Conservation (phyloP, 441 rosid genomes). For the Adansonia madagascariensis region DNA sequence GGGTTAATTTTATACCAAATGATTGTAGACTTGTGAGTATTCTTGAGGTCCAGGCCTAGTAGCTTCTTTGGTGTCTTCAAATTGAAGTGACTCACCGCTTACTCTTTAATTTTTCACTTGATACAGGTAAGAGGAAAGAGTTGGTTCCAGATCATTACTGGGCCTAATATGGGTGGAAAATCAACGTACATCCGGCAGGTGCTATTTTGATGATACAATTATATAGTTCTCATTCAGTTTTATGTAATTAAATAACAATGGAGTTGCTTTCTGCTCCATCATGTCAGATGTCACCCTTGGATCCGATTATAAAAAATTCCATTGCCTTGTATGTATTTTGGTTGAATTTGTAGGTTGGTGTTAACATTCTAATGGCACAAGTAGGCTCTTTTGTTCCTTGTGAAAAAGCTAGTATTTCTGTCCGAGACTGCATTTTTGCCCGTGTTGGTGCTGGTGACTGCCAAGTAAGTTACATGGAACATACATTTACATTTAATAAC, state of each 20-base stretch:
- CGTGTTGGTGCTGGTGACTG: constrained; percentile 99
- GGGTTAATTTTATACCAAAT: constrained; percentile 99
- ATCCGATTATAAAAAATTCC: not conserved
- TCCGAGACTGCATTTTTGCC: constrained; percentile 97
- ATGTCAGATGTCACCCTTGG: not conserved
- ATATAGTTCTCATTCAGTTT: not conserved
- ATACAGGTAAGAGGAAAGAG: constrained; percentile 83
- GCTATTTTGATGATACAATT: constrained; percentile 22
- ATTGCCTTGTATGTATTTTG: constrained; percentile 8
- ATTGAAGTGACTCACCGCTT: constrained; percentile 30
- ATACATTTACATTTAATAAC: constrained; percentile 16
- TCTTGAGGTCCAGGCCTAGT: constrained; percentile 18
- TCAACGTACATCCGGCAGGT: constrained; percentile 99
- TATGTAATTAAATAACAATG: not conserved
- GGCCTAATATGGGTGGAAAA: constrained; percentile 99
- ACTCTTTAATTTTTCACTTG: constrained; percentile 29
- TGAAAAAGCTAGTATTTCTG: constrained; percentile 82
- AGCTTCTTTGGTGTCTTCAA: constrained; percentile 33
- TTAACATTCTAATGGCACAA: constrained; percentile 97
- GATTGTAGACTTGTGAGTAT: constrained; percentile 90
- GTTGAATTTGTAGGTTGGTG: constrained; percentile 71
- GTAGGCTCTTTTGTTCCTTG: constrained; percentile 98
- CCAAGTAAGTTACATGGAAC: constrained; percentile 69
- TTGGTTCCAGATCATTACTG: constrained; percentile 98
- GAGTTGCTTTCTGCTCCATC: constrained; percentile 1